phyloP scores from a whole-genome alignment of 495 filamentous ascomycete species.

The Amphirosellinia nigrospora region DNA sequence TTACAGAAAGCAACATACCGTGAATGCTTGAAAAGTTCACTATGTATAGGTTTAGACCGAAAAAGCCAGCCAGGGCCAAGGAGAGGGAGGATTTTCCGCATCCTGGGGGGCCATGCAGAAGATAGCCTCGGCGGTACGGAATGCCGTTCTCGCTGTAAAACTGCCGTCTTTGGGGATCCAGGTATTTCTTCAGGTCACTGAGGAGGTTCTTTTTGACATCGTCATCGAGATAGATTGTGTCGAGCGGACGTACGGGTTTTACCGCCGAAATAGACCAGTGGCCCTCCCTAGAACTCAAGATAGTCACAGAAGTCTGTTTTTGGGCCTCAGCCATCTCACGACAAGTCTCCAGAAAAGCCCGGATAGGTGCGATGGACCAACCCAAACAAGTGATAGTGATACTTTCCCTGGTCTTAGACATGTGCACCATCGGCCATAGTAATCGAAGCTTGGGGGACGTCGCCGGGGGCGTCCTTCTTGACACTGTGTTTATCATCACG shows the following conservation, averaged over 20 bases:
- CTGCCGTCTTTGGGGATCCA: slow-evolving; percentile 65
- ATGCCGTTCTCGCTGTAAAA: slow-evolving; percentile 70
- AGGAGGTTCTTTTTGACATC: slow-evolving; percentile 67
- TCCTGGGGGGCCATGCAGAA: slow-evolving; percentile 82
- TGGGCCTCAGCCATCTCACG: slow-evolving; percentile 48
- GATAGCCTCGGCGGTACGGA: slow-evolving; percentile 76
- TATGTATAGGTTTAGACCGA: slow-evolving; percentile 62
- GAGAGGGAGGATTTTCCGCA: slow-evolving; percentile 55
- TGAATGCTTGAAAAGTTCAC: slow-evolving; percentile 55
- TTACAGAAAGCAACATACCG: slow-evolving; percentile 31
- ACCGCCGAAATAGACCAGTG: slow-evolving; percentile 9
- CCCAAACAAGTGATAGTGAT: slow-evolving; percentile 49
- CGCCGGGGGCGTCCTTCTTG: not conserved
- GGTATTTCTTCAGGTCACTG: slow-evolving; percentile 75
- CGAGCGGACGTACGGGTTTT: slow-evolving; percentile 58
- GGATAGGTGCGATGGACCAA: slow-evolving; percentile 46
- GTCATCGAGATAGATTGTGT: slow-evolving; percentile 73
- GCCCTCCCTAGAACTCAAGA: slow-evolving; percentile 22
- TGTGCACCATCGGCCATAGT: slow-evolving; percentile 35
- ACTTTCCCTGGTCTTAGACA: slow-evolving; percentile 43
- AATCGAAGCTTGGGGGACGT: not conserved
- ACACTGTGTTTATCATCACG: slow-evolving; percentile 30
- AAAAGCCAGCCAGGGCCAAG: slow-evolving; percentile 62
- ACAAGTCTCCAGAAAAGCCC: slow-evolving; percentile 41
- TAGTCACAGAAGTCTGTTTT: slow-evolving; percentile 42